phyloP scores from a whole-genome alignment of 225 moss, liverwort and hornwort species.

The Sphagnum tenellum region DNA sequence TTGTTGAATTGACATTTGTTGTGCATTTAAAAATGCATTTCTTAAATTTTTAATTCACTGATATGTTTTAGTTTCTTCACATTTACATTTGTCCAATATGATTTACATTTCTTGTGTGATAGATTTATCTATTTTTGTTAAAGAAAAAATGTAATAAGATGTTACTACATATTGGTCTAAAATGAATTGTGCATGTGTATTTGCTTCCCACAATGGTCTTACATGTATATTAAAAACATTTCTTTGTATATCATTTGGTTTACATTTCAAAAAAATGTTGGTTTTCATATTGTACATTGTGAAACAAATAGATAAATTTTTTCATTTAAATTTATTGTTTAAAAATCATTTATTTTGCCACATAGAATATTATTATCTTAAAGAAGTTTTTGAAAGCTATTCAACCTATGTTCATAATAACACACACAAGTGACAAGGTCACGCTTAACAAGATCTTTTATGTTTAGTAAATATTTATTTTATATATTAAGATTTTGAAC shows the following conservation, averaged over 20 bases:
- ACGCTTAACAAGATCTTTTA: too few relatives aligned
- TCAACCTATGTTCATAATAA: too few relatives aligned
- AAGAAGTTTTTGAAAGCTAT: too few relatives aligned
- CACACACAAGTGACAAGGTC: too few relatives aligned
- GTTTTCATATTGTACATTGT: not conserved
- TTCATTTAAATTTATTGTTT: too few relatives aligned
- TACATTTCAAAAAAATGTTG: not conserved
- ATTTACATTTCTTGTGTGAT: not conserved
- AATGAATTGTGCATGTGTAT: conserved; percentile 1
- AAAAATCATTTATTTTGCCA: too few relatives aligned
- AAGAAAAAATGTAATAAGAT: not conserved
- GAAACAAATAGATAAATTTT: too few relatives aligned
- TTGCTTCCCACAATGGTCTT: not conserved
- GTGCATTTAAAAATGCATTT: not conserved
- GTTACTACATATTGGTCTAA: not conserved
- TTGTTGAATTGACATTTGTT: not conserved
- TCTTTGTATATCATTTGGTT: too few relatives aligned
- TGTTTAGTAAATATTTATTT: too few relatives aligned
- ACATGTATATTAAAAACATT: not conserved
- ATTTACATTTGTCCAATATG: not conserved
- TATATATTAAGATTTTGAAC: too few relatives aligned
- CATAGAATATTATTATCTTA: too few relatives aligned
- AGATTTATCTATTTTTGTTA: not conserved
- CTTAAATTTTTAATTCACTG: not conserved
- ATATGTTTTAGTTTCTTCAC: not conserved